Conservation (phyloP, 129 eudicot species). For the Flaveria bidentis region DNA sequence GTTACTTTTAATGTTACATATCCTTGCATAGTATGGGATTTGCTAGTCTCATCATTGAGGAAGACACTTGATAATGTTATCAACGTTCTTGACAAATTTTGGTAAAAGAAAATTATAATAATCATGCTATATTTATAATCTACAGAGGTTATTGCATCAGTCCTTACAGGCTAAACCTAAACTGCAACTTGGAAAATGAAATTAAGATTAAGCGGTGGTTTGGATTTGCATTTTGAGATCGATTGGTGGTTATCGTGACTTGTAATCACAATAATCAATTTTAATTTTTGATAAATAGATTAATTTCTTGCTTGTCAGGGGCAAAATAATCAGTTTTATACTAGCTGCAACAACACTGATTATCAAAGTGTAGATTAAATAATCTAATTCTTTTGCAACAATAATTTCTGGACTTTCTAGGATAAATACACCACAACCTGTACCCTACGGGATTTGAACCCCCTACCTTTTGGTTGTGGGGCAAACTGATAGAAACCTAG, state of each 20-base stretch:
- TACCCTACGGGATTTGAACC: too few species aligned
- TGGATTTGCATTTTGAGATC: neutral
- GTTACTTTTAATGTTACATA: neutral
- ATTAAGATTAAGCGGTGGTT: neutral
- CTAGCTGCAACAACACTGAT: constrained; percentile 1
- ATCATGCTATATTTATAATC: neutral
- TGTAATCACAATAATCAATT: neutral
- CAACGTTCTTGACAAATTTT: neutral
- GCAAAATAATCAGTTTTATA: neutral
- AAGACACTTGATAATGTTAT: neutral
- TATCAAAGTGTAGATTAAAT: neutral
- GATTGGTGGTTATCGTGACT: neutral
- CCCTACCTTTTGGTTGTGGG: too few species aligned
- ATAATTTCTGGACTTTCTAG: too few species aligned
- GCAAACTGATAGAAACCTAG: too few species aligned
- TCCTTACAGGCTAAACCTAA: neutral
- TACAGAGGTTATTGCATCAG: neutral
- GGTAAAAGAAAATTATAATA: neutral
- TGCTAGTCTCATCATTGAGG: neutral
- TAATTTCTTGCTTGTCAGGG: neutral
- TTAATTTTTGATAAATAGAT: neutral
- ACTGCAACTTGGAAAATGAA: neutral
- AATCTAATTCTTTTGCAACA: neutral
- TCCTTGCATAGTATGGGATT: neutral
- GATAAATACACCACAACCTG: too few species aligned